A percentile compares a stretch with the other conserved stretches of the same genome.
Evolutionary conservation across 306 rosid species (phyloP).

Genomic region (Ziziphus jujuba): DNA sequence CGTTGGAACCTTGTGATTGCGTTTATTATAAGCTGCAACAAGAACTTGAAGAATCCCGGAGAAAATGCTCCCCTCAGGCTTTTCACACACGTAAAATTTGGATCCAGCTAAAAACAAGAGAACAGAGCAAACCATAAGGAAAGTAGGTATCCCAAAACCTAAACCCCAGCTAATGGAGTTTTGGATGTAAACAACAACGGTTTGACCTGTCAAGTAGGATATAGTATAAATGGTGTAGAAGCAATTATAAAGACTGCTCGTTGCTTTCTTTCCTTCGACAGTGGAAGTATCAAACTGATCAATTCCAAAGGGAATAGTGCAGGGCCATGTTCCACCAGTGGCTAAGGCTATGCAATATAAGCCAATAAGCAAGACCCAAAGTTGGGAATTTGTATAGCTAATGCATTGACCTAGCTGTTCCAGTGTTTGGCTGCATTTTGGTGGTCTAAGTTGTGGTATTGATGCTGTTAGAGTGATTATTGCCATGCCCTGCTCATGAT

Average conservation of each 20-base stretch:
- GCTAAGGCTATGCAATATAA: slow-evolving; percentile 52
- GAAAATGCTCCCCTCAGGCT: slow-evolving; percentile 60
- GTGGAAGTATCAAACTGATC: slow-evolving; percentile 71
- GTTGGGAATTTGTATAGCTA: slow-evolving; percentile 22
- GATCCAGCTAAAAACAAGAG: slow-evolving; percentile 47
- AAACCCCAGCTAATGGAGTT: slow-evolving; percentile 72
- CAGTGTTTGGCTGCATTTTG: slow-evolving; percentile 35
- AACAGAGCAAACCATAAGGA: slow-evolving; percentile 50
- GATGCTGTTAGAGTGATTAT: slow-evolving; percentile 53
- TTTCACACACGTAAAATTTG: slow-evolving; percentile 44
- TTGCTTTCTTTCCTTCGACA: slow-evolving; percentile 51
- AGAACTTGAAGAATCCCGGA: slow-evolving; percentile 44
- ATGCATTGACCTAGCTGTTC: slow-evolving; percentile 36
- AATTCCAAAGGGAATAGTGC: slow-evolving; percentile 73
- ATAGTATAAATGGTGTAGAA: slow-evolving; percentile 48
- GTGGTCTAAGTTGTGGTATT: slow-evolving; percentile 54
- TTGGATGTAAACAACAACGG: slow-evolving; percentile 64
- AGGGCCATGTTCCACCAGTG: slow-evolving; percentile 64
- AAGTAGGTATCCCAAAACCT: slow-evolving; percentile 62
- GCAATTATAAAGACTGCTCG: slow-evolving; percentile 70
- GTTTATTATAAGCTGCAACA: slow-evolving; percentile 60
- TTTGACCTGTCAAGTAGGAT: slow-evolving; percentile 38
- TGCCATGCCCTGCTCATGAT: slow-evolving; percentile 52
- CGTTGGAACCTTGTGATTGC: slow-evolving; percentile 38
- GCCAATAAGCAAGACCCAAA: slow-evolving; percentile 40